Evolutionary conservation across 768 basidiomycete species (phyloP).

Genomic region (Agrocybe praecox): DNA sequence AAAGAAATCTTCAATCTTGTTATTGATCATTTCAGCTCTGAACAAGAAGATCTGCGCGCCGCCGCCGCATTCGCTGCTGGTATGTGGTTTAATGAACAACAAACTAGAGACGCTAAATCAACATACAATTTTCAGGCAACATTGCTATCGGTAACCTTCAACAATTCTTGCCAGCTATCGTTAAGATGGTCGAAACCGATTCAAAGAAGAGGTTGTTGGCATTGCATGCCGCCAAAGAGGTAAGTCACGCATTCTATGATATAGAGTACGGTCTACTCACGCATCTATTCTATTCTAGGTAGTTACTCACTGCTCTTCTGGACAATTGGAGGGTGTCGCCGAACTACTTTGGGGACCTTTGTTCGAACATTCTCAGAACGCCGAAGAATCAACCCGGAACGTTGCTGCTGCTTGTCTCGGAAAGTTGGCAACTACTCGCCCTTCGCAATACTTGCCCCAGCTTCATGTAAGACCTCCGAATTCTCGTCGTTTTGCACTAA

Average conservation of each 20-base stretch:
- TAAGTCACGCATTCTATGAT: conserved; percentile 28
- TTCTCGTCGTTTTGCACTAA: neutral
- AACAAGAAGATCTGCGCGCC: conserved; percentile 84
- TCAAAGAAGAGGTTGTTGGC: conserved; percentile 81
- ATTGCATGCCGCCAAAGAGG: conserved; percentile 93
- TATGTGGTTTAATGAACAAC: conserved; percentile 26
- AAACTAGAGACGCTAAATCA: too few relatives aligned
- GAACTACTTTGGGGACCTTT: conserved; percentile 91
- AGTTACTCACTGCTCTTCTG: conserved; percentile 86
- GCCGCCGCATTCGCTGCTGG: conserved; percentile 96
- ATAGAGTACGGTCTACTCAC: neutral
- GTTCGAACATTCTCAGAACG: conserved; percentile 86
- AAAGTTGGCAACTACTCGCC: conserved; percentile 91
- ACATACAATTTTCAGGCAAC: conserved; percentile 58
- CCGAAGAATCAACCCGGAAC: conserved; percentile 91
- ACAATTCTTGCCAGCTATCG: conserved; percentile 83
- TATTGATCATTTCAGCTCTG: conserved; percentile 73
- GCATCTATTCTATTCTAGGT: conserved; percentile 50
- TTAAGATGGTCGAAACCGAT: conserved; percentile 76
- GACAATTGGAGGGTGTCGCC: conserved; percentile 84
- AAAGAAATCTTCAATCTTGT: conserved; percentile 75
- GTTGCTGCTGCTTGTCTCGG: conserved; percentile 97
- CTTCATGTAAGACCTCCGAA: conserved; percentile 64
- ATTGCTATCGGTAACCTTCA: conserved; percentile 93
- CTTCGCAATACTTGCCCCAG: conserved; percentile 88